Evolutionary conservation across 768 basidiomycete species (phyloP).

Genomic region (Suillus occidentalis): DNA sequence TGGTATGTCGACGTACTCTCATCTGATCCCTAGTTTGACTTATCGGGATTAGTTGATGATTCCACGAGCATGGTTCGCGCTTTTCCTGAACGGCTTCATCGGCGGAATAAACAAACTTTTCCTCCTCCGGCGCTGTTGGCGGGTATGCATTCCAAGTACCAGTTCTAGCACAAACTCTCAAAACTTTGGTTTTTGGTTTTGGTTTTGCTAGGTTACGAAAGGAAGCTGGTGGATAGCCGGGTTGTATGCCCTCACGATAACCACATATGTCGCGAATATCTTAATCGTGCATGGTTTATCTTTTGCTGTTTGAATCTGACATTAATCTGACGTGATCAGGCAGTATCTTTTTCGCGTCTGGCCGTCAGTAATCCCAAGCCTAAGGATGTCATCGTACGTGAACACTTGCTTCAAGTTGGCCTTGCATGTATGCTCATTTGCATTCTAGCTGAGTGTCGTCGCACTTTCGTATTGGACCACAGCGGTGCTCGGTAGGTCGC

Average conservation of each 20-base stretch:
- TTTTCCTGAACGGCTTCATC: slow-evolving; percentile 49
- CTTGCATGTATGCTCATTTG: not conserved
- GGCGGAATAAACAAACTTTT: slow-evolving; percentile 48
- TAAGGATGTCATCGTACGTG: not conserved
- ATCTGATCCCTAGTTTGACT: slow-evolving; percentile 10
- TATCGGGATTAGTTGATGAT: slow-evolving; percentile 21
- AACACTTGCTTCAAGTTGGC: not conserved
- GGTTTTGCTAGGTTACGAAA: slow-evolving; percentile 38
- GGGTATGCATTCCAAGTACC: slow-evolving; percentile 31
- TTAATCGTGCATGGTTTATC: slow-evolving; percentile 31
- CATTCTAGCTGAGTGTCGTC: slow-evolving; percentile 29
- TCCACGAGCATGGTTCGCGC: slow-evolving; percentile 43
- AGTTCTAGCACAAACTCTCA: not conserved
- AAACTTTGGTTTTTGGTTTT: not conserved
- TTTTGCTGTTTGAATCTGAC: not conserved
- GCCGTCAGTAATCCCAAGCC: not conserved
- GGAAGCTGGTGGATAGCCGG: slow-evolving; percentile 37
- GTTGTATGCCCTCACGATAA: slow-evolving; percentile 34
- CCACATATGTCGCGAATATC: slow-evolving; percentile 39
- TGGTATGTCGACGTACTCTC: slow-evolving; percentile 30
- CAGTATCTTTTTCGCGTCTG: not conserved
- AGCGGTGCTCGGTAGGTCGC: slow-evolving; percentile 38
- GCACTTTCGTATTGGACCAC: slow-evolving; percentile 49
- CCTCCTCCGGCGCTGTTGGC: slow-evolving; percentile 53
- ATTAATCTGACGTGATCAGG: not conserved